These are phyloP conservation scores for Linnemannia zychae DNA, from an alignment of 192 early-diverging fungal species.

Conservation along the genomic window DNA sequence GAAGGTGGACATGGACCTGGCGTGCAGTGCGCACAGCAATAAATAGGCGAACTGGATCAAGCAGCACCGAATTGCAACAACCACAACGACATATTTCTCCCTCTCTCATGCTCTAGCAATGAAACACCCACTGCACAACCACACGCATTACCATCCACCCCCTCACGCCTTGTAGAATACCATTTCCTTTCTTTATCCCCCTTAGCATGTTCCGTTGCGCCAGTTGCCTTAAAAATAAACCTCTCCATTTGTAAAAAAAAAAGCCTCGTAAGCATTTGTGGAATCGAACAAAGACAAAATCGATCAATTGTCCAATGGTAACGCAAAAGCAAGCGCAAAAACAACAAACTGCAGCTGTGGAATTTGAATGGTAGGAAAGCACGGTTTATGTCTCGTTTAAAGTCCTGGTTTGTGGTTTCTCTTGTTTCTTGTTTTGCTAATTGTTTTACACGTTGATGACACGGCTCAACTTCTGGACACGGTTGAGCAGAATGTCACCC, in stretches of 20 bases:
- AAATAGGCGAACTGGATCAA: slow-evolving; percentile 35
- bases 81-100: not conserved
- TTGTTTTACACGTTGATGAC: slow-evolving; percentile 86
- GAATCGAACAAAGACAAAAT: no score
- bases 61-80: not conserved
- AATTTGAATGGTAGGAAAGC: not conserved
- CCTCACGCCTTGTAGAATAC: slow-evolving; percentile 12
- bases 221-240: not conserved
- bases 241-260: not conserved
- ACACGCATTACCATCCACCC: no score
- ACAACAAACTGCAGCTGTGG: no score
- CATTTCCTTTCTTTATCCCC: not conserved
- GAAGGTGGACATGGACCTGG: slow-evolving; percentile 72
- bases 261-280: not conserved
- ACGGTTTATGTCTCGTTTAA: not conserved
- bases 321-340: no score
- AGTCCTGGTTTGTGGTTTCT: not conserved
- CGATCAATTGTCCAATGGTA: no score
- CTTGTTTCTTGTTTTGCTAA: not conserved
- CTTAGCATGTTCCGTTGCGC: not conserved
- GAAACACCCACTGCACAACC: not conserved
- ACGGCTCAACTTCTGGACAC: slow-evolving; percentile 95
- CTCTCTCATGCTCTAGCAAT: not conserved
- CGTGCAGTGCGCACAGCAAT: slow-evolving; percentile 97
- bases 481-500: slow-evolving; percentile 94